Percentiles rank a stretch among this genome's conserved stretches.
These are phyloP conservation scores for Penicillium longicatenatum DNA, from an alignment of 495 filamentous ascomycete genomes.

Conservation along the genomic window DNA sequence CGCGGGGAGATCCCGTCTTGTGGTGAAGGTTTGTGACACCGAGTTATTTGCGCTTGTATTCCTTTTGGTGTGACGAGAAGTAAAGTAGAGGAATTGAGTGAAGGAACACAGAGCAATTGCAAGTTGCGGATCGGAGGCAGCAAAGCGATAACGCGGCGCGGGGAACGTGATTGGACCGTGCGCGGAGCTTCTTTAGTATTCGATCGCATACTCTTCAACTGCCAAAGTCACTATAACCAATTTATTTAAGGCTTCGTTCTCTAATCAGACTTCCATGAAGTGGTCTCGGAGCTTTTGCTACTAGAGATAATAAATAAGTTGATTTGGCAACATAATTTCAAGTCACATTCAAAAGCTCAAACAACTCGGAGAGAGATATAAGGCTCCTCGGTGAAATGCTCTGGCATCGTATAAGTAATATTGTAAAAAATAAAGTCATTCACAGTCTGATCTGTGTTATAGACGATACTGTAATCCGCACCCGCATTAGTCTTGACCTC, in stretches of 20 bases:
- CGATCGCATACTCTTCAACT: background rate
- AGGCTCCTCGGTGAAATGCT: conserved; percentile 25
- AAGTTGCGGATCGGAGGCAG: conserved; percentile 19
- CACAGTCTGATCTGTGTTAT: conserved; percentile 21
- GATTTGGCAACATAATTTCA: background rate
- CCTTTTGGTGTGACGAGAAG: background rate
- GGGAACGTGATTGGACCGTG: conserved; percentile 16
- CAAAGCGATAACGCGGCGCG: conserved; percentile 33
- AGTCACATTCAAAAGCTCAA: conserved; percentile 2
- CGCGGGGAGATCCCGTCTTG: conserved; percentile 20
- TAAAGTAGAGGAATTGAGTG: background rate
- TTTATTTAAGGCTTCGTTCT: background rate
- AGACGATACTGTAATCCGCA: conserved; percentile 20
- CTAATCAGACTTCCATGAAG: no score
- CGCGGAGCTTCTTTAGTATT: background rate
- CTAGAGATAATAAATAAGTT: no score
- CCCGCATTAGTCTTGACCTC: conserved; percentile 17
- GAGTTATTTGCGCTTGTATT: conserved; percentile 12
- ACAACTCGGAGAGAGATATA: conserved; percentile 29
- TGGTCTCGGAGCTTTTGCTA: no score
- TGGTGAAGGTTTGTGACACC: conserved; percentile 17
- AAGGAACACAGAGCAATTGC: background rate
- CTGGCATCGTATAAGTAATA: conserved; percentile 37
- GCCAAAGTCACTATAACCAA: background rate
- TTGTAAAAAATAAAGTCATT: conserved; percentile 42